Conservation (phyloP, 495 filamentous ascomycete species). For the Aspergillus affinis region DNA sequence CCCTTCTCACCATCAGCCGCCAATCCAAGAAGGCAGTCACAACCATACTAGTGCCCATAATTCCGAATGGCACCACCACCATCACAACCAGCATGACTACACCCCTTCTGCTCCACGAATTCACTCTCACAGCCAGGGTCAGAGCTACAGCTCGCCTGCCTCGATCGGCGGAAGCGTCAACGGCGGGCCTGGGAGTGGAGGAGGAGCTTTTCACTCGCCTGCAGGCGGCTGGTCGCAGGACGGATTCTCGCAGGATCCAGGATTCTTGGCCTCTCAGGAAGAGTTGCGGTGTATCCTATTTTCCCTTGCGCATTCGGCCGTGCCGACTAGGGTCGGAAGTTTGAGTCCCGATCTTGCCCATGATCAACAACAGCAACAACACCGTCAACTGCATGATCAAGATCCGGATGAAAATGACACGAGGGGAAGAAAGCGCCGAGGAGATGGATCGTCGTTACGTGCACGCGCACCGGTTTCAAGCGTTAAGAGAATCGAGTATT, state of each 20-base stretch:
- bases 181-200: no score
- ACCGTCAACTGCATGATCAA: no score
- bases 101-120: no score
- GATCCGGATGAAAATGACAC: no score
- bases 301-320: slow-evolving; percentile 35
- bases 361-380: no score
- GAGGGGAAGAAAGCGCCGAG: no score
- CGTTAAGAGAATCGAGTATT: slow-evolving; percentile 32
- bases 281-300: slow-evolving; percentile 39
- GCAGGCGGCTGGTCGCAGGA: slow-evolving; percentile 33
- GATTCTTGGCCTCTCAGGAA: slow-evolving; percentile 40
- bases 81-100: no score
- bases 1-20: background rate
- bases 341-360: background rate
- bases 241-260: slow-evolving; percentile 38
- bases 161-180: background rate
- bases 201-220: slow-evolving; percentile 12
- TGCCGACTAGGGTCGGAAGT: slow-evolving; percentile 23
- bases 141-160: slow-evolving; percentile 10
- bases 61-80: no score
- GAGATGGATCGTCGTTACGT: no score
- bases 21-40: background rate
- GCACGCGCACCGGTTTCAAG: slow-evolving; percentile 22
- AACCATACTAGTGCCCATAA: no score
- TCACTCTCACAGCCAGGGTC: background rate